Evolutionary conservation across 2,329 filamentous ascomycete genomes (phyloP).

Genomic region (Microdochium nivale): DNA sequence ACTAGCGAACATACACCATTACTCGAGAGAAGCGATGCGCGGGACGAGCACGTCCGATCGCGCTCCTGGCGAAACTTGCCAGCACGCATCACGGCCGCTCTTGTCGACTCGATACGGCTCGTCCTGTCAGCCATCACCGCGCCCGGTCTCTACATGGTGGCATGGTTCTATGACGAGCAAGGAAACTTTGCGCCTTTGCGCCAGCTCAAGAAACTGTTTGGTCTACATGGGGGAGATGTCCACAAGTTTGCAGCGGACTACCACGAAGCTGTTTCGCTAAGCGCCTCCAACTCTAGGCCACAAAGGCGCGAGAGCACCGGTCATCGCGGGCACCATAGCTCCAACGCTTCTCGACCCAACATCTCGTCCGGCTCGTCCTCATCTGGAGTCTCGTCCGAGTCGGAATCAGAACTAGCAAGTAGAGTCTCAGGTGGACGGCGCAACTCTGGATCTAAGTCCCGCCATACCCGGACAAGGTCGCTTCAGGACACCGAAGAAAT

Average conservation of each 20-base stretch:
- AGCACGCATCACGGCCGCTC: constrained; percentile 59
- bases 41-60: constrained; percentile 25
- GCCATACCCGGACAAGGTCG: constrained; percentile 58
- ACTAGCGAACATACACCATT: constrained; percentile 64
- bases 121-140: constrained; percentile 70
- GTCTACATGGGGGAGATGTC: constrained; percentile 28
- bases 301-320: constrained; percentile 15
- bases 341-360: constrained; percentile 11
- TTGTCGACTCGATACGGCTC: constrained; percentile 70
- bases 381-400: constrained; percentile 62
- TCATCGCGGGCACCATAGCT: constrained; percentile 14
- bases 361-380: constrained; percentile 44
- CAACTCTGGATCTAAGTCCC: constrained; percentile 19
- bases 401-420: constrained; percentile 49
- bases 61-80: constrained; percentile 50
- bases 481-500: constrained; percentile 52
- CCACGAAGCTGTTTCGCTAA: constrained; percentile 17
- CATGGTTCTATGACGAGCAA: constrained; percentile 73
- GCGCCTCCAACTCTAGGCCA: constrained; percentile 19
- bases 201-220: constrained; percentile 60
- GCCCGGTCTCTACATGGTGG: constrained; percentile 74
- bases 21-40: constrained; percentile 30
- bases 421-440: constrained; percentile 18
- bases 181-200: constrained; percentile 71
- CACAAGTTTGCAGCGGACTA: constrained; percentile 41